phyloP scores from a whole-genome alignment of 768 basidiomycete genomes.

The Russula ochroleuca region DNA sequence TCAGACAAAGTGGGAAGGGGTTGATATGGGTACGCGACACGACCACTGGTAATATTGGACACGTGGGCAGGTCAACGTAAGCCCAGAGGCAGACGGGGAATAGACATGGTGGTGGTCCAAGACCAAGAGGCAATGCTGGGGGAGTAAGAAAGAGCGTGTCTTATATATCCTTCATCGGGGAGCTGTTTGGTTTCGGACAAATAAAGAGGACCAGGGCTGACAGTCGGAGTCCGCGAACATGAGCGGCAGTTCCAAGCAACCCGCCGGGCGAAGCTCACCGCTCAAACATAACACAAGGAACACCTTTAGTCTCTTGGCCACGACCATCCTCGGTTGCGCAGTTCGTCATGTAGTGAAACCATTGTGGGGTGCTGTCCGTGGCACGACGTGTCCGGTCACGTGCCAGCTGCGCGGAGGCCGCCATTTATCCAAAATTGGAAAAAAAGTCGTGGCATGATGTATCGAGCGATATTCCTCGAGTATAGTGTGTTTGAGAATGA shows the following conservation, averaged over 20 bases:
- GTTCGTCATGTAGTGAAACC: constrained; percentile 1
- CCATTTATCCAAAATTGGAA: not conserved
- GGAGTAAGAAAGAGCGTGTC: constrained; percentile 17
- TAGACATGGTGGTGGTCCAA: constrained; percentile 8
- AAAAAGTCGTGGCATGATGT: constrained; percentile 3
- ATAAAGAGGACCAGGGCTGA: constrained; percentile 15
- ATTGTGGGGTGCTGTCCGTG: not conserved
- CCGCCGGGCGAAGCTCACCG: not conserved
- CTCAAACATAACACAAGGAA: constrained; percentile 1
- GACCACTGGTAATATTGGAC: not conserved
- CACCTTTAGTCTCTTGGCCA: not conserved
- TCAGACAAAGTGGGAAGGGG: not conserved
- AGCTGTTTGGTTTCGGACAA: constrained; percentile 23
- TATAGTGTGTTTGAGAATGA: not conserved
- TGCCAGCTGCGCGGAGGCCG: constrained; percentile 15
- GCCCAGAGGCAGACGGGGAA: not conserved
- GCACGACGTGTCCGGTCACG: constrained; percentile 13
- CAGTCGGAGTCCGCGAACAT: constrained; percentile 2
- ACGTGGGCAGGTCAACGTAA: not conserved
- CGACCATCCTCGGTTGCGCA: constrained; percentile 15
- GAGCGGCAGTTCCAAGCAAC: constrained; percentile 1
- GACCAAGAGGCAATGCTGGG: constrained; percentile 3
- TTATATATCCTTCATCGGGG: constrained; percentile 25
- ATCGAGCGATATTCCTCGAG: not conserved
- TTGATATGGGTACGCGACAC: not conserved